These are phyloP conservation scores for Phytophthora macrochlamydospora DNA, from an alignment of 352 stramenopile species.

Conservation along the genomic window DNA sequence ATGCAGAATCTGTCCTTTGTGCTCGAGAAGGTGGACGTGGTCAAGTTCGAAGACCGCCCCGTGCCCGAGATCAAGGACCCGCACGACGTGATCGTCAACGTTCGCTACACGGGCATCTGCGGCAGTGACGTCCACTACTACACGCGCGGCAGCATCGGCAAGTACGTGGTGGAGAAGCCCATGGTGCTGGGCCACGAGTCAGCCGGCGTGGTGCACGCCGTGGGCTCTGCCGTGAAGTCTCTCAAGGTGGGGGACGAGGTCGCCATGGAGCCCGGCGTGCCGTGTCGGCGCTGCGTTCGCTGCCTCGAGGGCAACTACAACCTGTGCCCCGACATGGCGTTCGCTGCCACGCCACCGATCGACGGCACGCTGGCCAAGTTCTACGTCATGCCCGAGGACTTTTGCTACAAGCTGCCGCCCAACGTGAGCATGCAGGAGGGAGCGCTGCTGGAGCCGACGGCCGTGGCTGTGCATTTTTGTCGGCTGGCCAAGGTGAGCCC, in stretches of 20 bases:
- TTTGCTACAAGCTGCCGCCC: slow-evolving; percentile 32
- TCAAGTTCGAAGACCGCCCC: slow-evolving; percentile 32
- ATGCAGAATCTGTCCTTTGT: slow-evolving; percentile 32
- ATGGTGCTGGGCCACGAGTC: slow-evolving; percentile 37
- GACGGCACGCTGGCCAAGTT: slow-evolving; percentile 35
- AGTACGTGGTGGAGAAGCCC: slow-evolving; percentile 31
- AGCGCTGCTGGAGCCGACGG: slow-evolving; percentile 30
- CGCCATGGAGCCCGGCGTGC: slow-evolving; percentile 31
- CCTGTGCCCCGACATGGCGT: slow-evolving; percentile 30
- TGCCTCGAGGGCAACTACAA: slow-evolving; percentile 32
- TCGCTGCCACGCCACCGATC: slow-evolving; percentile 28
- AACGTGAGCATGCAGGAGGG: slow-evolving; percentile 31
- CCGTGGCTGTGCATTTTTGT: slow-evolving; percentile 36
- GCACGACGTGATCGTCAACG: slow-evolving; percentile 31
- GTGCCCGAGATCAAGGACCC: slow-evolving; percentile 27
- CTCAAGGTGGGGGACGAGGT: slow-evolving; percentile 28
- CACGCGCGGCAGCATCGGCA: slow-evolving; percentile 35
- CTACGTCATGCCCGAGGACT: slow-evolving; percentile 32
- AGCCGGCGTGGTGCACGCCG: slow-evolving; percentile 28
- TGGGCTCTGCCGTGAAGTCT: slow-evolving; percentile 27
- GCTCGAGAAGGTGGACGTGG: slow-evolving; percentile 29
- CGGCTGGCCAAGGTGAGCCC: slow-evolving; percentile 31
- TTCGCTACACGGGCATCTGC: slow-evolving; percentile 36
- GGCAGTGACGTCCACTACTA: slow-evolving; percentile 38
- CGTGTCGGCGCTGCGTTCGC: slow-evolving; percentile 26